Base-by-base conservation (phyloP, 768 basidiomycete species). In the Amanita jacksonii region DNA sequence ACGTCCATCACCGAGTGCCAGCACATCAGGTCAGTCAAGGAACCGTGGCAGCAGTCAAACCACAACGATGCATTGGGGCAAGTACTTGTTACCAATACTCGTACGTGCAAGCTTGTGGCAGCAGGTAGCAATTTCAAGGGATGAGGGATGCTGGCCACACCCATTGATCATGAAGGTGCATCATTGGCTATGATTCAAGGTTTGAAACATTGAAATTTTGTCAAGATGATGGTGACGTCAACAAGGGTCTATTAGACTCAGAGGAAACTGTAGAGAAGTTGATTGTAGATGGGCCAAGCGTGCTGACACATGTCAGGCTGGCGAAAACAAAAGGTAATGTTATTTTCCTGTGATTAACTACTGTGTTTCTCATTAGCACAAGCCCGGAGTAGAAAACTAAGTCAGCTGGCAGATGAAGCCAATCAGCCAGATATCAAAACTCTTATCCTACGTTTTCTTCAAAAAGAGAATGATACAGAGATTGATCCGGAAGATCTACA, bases 21-120 rank as follows among this genome's bases (percentile, higher is more conserved):
- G 23, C 44, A 46, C 24, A 46, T 46, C 30, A 46, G 36, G 19
- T 28, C 42, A 25, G 41, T 56, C 4, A 57, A 57, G 35, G 43
- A 54, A 40, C 54, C 56, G n/a, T 57, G 48, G 52, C 49, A 40
- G 3, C 40, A 48, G 3, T 54, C 54, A 19, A 56, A 41, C 37
- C 53, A 24, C 9, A 50, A 43, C 28, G 23, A 53, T 15, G 46
- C 57, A 16, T 47, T 56, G 13, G 39, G 35, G 9, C 57, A 58
- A 33, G 54, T 58, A 49, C 49, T 58, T 2, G n/a, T 46, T 6
- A 54, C 49, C 16, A 57, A 53, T 25, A 49, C 47, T 27, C 33
- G 47, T 8, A 28, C 19, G n/a, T 41, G 8, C n/a, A 18, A 42
- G 15, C 41, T 42, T 12, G 13, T 18, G 5, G 25, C 41, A 13